Conservation (phyloP, 495 filamentous ascomycete species). For the Penicillium atrosanguineum region DNA sequence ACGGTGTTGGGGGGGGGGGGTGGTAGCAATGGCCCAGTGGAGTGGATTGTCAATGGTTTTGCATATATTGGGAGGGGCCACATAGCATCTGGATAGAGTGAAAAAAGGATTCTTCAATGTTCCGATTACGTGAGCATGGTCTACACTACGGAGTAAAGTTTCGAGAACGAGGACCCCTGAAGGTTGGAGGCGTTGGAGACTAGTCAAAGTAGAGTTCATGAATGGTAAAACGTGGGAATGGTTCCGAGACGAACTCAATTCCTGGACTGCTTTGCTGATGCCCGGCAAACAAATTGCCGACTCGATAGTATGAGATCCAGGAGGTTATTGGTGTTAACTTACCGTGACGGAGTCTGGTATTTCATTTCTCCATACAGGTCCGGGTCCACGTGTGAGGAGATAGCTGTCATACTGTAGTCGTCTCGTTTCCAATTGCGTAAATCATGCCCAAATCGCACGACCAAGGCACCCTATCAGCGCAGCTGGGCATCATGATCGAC, state of each 20-base stretch:
- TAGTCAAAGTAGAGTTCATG: conserved; percentile 7
- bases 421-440: not conserved
- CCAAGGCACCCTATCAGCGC: not conserved
- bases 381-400: not conserved
- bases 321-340: not conserved
- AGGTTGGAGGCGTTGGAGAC: conserved; percentile 4
- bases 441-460: not conserved
- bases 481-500: not conserved
- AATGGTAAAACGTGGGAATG: not conserved
- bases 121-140: not conserved
- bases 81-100: not conserved
- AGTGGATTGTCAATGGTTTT: conserved; percentile 6
- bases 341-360: conserved; percentile 4
- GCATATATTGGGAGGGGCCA: conserved; percentile 5
- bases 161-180: not conserved
- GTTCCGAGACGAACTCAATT: conserved; percentile 9
- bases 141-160: not conserved
- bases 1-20: not conserved
- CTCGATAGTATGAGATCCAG: not conserved
- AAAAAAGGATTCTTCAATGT: not conserved
- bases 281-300: conserved; percentile 2
- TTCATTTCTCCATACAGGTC: not conserved
- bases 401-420: not conserved
- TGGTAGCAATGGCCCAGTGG: not conserved
- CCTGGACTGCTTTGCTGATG: not conserved